phyloP scores from a whole-genome alignment of 2,329 filamentous ascomycete genomes.

The Trichoderma semiorbis region DNA sequence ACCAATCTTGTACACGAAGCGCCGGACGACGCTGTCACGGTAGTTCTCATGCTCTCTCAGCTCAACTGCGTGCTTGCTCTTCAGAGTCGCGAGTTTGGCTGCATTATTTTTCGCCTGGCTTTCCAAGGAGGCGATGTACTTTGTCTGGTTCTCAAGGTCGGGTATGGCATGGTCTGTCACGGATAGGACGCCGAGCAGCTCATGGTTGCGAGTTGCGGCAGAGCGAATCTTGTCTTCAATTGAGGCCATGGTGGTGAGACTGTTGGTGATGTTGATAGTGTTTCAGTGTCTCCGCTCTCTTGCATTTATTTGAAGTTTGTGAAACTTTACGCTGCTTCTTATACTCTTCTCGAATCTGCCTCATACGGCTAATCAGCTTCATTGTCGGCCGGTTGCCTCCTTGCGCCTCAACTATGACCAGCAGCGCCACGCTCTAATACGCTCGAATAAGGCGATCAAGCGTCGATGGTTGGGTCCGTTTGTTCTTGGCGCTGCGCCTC shows the following conservation, averaged over 20 bases:
- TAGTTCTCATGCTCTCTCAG: not conserved
- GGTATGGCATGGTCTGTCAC: not conserved
- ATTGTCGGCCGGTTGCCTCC: not conserved
- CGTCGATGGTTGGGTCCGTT: not conserved
- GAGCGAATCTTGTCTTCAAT: not conserved
- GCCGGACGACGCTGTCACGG: not conserved
- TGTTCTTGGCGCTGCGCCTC: not conserved
- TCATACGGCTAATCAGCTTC: not conserved
- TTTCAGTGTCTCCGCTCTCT: not conserved
- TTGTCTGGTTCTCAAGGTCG: not conserved
- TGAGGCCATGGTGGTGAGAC: not conserved
- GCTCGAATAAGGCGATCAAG: not conserved
- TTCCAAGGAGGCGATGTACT: not conserved
- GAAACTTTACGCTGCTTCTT: not conserved
- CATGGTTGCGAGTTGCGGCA: not conserved
- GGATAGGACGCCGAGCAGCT: not conserved
- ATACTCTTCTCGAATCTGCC: not conserved
- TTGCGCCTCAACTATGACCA: not conserved
- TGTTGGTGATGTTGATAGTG: not conserved
- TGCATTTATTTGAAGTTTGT: not conserved
- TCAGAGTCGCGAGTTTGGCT: not conserved
- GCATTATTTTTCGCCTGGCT: not conserved
- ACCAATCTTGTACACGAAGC: not conserved
- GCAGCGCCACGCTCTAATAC: not conserved
- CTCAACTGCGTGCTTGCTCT: not conserved